These are phyloP conservation scores for Helotiales sp. DNA, from an alignment of 2,329 filamentous ascomycete genomes.

Conservation along the genomic window DNA sequence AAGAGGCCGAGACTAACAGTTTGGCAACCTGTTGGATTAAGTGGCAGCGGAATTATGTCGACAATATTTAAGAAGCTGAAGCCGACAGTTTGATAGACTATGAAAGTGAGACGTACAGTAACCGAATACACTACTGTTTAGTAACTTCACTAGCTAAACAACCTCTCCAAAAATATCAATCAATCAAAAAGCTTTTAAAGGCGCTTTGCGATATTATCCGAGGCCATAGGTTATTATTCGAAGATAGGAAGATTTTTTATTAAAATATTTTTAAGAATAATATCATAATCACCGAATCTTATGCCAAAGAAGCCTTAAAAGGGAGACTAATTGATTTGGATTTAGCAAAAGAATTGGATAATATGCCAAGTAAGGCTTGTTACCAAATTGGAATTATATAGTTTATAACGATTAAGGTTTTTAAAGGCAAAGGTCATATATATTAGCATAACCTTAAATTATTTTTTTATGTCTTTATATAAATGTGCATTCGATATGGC, in stretches of 20 bases:
- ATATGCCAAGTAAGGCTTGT: constrained; percentile 26
- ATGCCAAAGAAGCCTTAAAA: constrained; percentile 22
- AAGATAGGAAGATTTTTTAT: no score
- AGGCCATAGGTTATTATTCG: constrained; percentile 45
- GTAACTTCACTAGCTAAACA: constrained; percentile 42
- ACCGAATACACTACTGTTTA: constrained; percentile 42
- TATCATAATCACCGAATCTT: constrained; percentile 44
- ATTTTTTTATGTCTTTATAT: constrained; percentile 44
- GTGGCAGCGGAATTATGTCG: constrained; percentile 28
- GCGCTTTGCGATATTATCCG: constrained; percentile 36
- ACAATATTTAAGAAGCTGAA: constrained; percentile 29
- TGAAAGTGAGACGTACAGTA: constrained; percentile 37
- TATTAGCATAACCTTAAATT: constrained; percentile 45
- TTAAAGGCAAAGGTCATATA: constrained; percentile 23
- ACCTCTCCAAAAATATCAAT: constrained; percentile 39
- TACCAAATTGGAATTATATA: constrained; percentile 27
- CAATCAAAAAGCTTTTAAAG: constrained; percentile 44
- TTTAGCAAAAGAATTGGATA: constrained; percentile 29
- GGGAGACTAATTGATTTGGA: constrained; percentile 31
- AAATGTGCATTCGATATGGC: constrained; percentile 36
- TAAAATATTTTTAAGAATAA: constrained; percentile 47
- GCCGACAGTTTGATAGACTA: constrained; percentile 22
- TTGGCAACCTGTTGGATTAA: no score
- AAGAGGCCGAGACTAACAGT: no score
- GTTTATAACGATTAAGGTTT: constrained; percentile 29